Base-by-base conservation (phyloP, 2,329 filamentous ascomycete species). In the Diaporthe batatas region DNA sequence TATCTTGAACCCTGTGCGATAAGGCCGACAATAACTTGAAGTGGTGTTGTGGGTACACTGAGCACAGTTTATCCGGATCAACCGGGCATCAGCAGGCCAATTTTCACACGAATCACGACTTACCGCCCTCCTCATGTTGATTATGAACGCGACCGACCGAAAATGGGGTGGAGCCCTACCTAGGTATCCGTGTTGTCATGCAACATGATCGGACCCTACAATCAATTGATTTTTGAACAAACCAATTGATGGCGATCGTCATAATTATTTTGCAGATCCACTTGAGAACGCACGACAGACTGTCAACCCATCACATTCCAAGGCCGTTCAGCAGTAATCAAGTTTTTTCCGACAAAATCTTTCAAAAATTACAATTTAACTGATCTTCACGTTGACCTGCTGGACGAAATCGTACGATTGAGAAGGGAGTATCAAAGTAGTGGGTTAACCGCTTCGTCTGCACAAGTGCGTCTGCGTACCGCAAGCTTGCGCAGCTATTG, bases 91-190 rank as follows among this genome's bases (percentile, higher is more conserved):
- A 23, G 29, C 62, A 65, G 21, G 12, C 51, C 44, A 51, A 65
- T 51, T 49, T 51, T 65, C 32, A 51, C 47, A 51, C 32, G 29
- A 51, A 51, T 51, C 62, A 65, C 42, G 32, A 51, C 29, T 36
- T 65, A 23, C 11, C 14, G 23, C 18, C n/a, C 32, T 51, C 21
- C 18, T 49, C 44, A 12, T 2, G 16, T 39, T 36, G 36, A n/a
- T 65, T 18, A 36, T 65, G 23, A 36, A 51, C 2, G 21, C 32
- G 18, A 23, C 32, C 29, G 29, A 51, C 34, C 49, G 29, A 51
- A 11, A 18, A 21, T 14, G 3, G 29, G 23, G 18, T 36, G 62
- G 32, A 36, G 49, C 21, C 29, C 62, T 25, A 25, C n/a, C n/a
- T n/a, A n/a, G n/a, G n/a, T n/a, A n/a, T n/a, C n/a, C n/a, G n/a